Percentiles rank a stretch among this genome's conserved stretches.
Conservation (phyloP, 306 rosid species). For the Gillenia trifoliata region DNA sequence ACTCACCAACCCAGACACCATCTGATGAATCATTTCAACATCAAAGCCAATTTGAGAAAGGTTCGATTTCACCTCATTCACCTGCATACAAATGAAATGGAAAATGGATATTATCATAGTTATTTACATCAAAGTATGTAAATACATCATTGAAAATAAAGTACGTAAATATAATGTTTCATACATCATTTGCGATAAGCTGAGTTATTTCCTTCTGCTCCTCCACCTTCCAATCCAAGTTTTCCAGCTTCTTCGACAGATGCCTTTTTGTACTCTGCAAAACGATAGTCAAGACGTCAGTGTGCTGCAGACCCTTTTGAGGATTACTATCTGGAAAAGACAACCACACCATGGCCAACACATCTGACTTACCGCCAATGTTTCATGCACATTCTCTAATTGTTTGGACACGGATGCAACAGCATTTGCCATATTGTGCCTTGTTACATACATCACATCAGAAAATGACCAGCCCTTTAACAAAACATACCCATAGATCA, state of each 20-base stretch:
- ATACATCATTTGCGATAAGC: slow-evolving; percentile 60
- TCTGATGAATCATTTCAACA: slow-evolving; percentile 39
- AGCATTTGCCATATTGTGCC: slow-evolving; percentile 71
- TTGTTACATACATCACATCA: slow-evolving; percentile 82
- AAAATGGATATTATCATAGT: background rate
- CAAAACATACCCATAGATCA: slow-evolving; percentile 9
- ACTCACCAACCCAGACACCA: slow-evolving; percentile 53
- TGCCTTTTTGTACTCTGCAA: slow-evolving; percentile 64
- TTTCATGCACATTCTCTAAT: slow-evolving; percentile 63
- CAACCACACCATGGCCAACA: slow-evolving; percentile 1
- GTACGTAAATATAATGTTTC: slow-evolving; percentile 10
- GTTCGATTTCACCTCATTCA: slow-evolving; percentile 57
- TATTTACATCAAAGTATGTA: background rate
- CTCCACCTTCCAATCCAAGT: slow-evolving; percentile 61
- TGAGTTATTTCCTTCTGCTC: slow-evolving; percentile 53
- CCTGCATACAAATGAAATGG: slow-evolving; percentile 35
- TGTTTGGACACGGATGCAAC: slow-evolving; percentile 60
- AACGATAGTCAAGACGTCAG: slow-evolving; percentile 6
- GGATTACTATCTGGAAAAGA: slow-evolving; percentile 16
- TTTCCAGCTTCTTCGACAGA: slow-evolving; percentile 60
- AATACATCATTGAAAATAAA: background rate
- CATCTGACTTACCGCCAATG: slow-evolving; percentile 64
- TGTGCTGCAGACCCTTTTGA: slow-evolving; percentile 7
- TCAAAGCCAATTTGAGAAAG: slow-evolving; percentile 69
- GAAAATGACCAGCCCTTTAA: slow-evolving; percentile 70